Evolutionary conservation across 2,329 filamentous ascomycete species (phyloP), one percentile per base, ranked within the genome.

Genomic region (Torrubiellomyces zombiae): DNA sequence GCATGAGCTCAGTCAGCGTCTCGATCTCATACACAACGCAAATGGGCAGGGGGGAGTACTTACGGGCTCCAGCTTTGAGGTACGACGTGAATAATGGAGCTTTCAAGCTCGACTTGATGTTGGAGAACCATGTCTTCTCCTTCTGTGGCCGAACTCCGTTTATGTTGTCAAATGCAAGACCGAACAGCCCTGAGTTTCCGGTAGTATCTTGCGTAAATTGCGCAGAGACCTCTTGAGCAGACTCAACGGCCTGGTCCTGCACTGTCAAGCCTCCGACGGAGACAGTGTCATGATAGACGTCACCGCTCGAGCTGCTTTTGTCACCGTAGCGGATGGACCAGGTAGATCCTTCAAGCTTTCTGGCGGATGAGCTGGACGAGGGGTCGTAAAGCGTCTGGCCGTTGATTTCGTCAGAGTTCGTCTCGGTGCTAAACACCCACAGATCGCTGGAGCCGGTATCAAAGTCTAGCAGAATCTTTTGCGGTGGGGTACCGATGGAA

Each of bases 71-170:
- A 34, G 65, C 60, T 40, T 67, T 66, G 21, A 86, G 57, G 31
- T 75, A 63, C 14, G 73, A 75, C 0, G 76, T 79, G 50, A 85
- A 77, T 20, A 85, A 51, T 2, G 32, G 27, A 1, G 26, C 15
- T 7, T 31, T 25, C 3, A 47, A 33, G n/a, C 25, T 29, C 0
- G 29, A 17, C 11, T 28, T 25, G 15, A 42, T 40, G 15, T 45
- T 54, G 25, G 47, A 45, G 28, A 54, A 55, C 26, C 58, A 60
- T 0, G 56, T 62, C 30, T 50, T 50, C 33, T 61, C 55, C 28
- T 43, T 32, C 3, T 26, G 34, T 4, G 56, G 56, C 20, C 24
- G 21, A 16, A 60, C 52, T 1, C 50, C 55, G 39, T 60, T 62
- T 27, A 58, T 40, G 14, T 27, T 34, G 32, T 46, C 46, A 26